Percentiles rank a stretch among this genome's conserved stretches.
Evolutionary conservation across 768 basidiomycete genomes (phyloP).

Genomic region (Agrocybe praecox): DNA sequence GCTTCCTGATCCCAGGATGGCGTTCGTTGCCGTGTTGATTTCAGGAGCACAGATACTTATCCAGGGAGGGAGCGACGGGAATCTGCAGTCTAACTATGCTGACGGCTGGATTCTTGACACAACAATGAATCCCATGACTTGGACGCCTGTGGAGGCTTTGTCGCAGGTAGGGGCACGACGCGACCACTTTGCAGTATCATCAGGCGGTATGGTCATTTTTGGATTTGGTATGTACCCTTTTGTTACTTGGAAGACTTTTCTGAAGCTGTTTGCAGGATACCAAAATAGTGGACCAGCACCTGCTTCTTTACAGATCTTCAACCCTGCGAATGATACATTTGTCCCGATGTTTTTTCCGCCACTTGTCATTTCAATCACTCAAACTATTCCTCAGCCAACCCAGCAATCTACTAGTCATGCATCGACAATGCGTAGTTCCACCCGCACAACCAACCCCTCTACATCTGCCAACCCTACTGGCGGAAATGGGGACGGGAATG

Average conservation of each 20-base stretch:
- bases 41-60: constrained; percentile 62
- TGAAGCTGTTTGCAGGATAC: constrained; percentile 41
- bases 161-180: constrained; percentile 62
- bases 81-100: constrained; percentile 49
- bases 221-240: constrained; percentile 63
- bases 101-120: constrained; percentile 78
- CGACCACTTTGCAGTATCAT: constrained; percentile 73
- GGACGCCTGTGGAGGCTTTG: constrained; percentile 55
- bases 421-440: not conserved
- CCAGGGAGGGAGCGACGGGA: constrained; percentile 75
- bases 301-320: constrained; percentile 56
- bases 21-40: constrained; percentile 58
- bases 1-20: constrained; percentile 61
- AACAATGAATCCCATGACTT: constrained; percentile 54
- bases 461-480: constrained; percentile 21
- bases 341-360: constrained; percentile 43
- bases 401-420: constrained; percentile 22
- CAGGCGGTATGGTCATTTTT: constrained; percentile 68
- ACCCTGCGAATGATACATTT: constrained; percentile 43
- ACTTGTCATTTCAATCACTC: constrained; percentile 19
- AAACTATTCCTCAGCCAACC: constrained; percentile 36
- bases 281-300: constrained; percentile 52
- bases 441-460: constrained; percentile 19
- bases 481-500: constrained; percentile 10
- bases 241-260: not conserved